Base-by-base conservation (phyloP, 495 filamentous ascomycete species). In the Podospora pseudocomata region DNA sequence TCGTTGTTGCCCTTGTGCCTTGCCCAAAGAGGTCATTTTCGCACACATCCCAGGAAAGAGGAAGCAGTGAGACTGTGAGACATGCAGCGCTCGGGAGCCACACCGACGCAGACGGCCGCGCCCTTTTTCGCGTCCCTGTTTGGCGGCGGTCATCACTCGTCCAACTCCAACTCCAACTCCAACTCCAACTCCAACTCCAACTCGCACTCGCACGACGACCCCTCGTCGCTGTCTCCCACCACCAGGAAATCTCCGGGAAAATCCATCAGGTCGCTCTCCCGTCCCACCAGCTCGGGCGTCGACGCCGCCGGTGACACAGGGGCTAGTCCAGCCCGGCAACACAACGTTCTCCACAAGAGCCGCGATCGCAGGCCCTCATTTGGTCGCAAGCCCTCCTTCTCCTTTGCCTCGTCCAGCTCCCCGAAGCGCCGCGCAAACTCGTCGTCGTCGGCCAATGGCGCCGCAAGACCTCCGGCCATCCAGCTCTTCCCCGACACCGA, bases 341-440 rank as follows among this genome's bases (percentile, higher is more conserved):
- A 68, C 44, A 78, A 77, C 73, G 69, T 77, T 53, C 72, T 80
- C 57, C 77, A 74, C 67, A 83, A 84, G 71, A 80, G 82, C 57
- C 80, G 78, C 70, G 81, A 84, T 56, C 80, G 80, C 67, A 77
- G 78, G 44, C 76, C 78, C 65, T 84, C 82, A 53, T 81, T 82
- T 69, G 74, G 76, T 56, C 78, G 77, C 68, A 82, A 77, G 64
- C 61, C 79, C 63, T 83, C 80, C 49, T 79, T 83, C 67, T 76
- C 76, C 19, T 75, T 77, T 73, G 75, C 76, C 66, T 79, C 75
- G 53, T 78, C 80, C 13, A 77, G 79, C 72, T 77, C 77, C 64
- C 79, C 76, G 49, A 80, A 78, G 64, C 80, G 76, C 44, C 80
- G 78, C 59, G 71, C 76, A 23, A 76, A 73, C 67, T 81, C 80